phyloP scores from a whole-genome alignment of 305 asterid genomes.

The Plantago coronopus region DNA sequence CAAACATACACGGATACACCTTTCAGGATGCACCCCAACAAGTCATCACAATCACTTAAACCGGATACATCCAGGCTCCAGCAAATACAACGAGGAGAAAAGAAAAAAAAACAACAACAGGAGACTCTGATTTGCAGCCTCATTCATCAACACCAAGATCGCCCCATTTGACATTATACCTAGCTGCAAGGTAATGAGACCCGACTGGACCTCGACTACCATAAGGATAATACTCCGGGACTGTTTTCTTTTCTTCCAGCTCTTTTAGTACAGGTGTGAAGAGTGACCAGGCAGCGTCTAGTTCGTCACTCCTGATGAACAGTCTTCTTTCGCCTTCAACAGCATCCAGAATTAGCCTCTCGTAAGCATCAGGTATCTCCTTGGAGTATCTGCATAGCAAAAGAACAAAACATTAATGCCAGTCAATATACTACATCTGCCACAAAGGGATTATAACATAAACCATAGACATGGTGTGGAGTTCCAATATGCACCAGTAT shows the following conservation, averaged over 20 bases:
- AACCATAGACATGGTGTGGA: background rate
- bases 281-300: conserved; percentile 96
- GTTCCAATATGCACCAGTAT: background rate
- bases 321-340: conserved; percentile 93
- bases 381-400: conserved; percentile 59
- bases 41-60: no score
- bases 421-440: background rate
- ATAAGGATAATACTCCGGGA: conserved; percentile 83
- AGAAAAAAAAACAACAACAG: no score
- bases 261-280: conserved; percentile 85
- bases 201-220: conserved; percentile 97
- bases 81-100: no score
- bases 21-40: no score
- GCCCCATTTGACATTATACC: conserved; percentile 86
- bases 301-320: conserved; percentile 90
- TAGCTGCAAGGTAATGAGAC: conserved; percentile 87
- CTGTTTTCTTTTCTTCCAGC: conserved; percentile 60
- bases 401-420: background rate
- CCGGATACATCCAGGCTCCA: no score
- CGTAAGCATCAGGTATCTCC: conserved; percentile 99
- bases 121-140: background rate
- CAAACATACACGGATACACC: no score
- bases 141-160: conserved; percentile 68
- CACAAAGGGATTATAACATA: background rate
- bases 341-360: conserved; percentile 87